phyloP scores from a whole-genome alignment of 352 stramenopile genomes.

The Elongisporangium anandrum region DNA sequence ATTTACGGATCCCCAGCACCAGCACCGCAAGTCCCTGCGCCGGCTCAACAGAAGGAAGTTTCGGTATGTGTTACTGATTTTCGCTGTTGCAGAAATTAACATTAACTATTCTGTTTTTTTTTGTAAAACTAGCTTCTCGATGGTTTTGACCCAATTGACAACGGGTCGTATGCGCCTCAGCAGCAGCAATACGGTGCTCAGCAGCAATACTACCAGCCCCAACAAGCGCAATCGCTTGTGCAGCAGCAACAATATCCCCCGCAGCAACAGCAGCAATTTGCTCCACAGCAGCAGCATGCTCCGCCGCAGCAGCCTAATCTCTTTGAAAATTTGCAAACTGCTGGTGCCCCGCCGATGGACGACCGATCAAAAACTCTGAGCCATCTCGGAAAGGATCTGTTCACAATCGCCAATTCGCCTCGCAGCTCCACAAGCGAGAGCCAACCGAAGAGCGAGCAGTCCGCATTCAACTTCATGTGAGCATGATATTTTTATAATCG shows the following conservation, averaged over 20 bases:
- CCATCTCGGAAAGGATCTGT: constrained; percentile 83
- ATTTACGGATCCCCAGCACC: constrained; percentile 19
- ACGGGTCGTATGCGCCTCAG: constrained; percentile 22
- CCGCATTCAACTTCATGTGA: constrained; percentile 86
- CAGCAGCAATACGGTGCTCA: constrained; percentile 20
- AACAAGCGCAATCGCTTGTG: constrained; percentile 12
- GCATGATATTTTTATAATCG: neutral
- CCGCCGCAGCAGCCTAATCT: constrained; percentile 9
- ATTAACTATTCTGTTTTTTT: constrained; percentile 1
- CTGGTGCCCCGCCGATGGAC: constrained; percentile 21
- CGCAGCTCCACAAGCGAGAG: constrained; percentile 23
- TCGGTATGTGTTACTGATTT: constrained; percentile 61
- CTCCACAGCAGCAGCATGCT: constrained; percentile 22
- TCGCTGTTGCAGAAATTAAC: constrained; percentile 13
- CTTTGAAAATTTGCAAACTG: constrained; percentile 1
- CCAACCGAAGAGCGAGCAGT: constrained; percentile 39
- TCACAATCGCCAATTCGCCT: constrained; percentile 82
- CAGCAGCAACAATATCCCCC: constrained; percentile 28
- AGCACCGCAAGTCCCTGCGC: constrained; percentile 12
- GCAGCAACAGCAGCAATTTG: constrained; percentile 20
- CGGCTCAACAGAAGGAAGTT: constrained; percentile 28
- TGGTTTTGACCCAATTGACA: constrained; percentile 41
- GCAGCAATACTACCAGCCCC: constrained; percentile 10
- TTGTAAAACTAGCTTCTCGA: constrained; percentile 29
- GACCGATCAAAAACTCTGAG: constrained; percentile 64